Evolutionary conservation across 1,284 basidiomycete species (phyloP).

Genomic region (Apiotrichum mycotoxinovorans): DNA sequence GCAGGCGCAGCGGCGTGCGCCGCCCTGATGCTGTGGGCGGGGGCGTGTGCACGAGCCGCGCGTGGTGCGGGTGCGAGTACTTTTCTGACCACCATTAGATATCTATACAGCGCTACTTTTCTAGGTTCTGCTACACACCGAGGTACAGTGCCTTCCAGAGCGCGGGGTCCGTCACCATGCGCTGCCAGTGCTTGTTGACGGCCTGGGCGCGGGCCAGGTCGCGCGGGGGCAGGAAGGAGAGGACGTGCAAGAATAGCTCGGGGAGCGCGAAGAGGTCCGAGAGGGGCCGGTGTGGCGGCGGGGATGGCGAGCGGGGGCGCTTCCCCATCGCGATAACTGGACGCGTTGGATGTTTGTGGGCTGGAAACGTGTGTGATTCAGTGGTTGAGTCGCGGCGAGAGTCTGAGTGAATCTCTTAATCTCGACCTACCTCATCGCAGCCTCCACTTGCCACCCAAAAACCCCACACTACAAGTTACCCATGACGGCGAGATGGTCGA

Average conservation of each 20-base stretch:
- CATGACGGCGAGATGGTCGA: too few relatives aligned
- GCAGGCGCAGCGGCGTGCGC: constrained; percentile 13
- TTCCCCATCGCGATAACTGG: constrained; percentile 9
- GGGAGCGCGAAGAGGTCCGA: constrained; percentile 38
- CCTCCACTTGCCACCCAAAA: background rate
- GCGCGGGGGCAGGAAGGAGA: constrained; percentile 36
- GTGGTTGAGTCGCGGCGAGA: background rate
- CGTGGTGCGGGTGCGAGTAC: constrained; percentile 47
- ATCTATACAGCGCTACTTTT: too few relatives aligned
- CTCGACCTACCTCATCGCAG: too few relatives aligned
- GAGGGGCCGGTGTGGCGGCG: constrained; percentile 2
- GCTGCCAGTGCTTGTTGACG: constrained; percentile 41
- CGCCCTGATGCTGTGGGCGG: constrained; percentile 1
- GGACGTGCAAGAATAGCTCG: constrained; percentile 48
- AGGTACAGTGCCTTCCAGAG: constrained; percentile 47
- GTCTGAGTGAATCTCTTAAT: too few relatives aligned
- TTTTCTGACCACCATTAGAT: constrained; percentile 19
- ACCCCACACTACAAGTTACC: too few relatives aligned
- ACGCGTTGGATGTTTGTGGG: background rate
- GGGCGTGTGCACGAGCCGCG: constrained; percentile 30
- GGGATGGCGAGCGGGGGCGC: constrained; percentile 13
- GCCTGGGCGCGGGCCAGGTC: constrained; percentile 42
- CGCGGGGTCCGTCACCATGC: constrained; percentile 46
- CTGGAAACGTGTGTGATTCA: background rate
- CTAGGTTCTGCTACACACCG: constrained; percentile 17